Evolutionary conservation across 2,329 filamentous ascomycete genomes (phyloP), one percentile per base, ranked within the genome.

Genomic region (Metarhizium sp.): DNA sequence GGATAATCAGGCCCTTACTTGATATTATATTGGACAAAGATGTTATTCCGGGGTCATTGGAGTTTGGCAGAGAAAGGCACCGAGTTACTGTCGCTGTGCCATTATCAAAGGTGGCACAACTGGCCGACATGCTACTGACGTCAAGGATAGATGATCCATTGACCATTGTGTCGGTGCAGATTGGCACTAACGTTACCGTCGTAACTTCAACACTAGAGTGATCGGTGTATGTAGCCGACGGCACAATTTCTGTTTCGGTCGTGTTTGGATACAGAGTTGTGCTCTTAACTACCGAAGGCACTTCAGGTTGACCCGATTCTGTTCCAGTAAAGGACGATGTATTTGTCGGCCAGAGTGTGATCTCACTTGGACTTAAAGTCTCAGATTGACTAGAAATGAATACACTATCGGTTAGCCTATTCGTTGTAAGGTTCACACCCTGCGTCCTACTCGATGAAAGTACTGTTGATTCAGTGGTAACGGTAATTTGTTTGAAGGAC

Each of bases 391-490:
- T 16, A 20, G 45, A 48, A 16, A 13, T 30, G 30, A 30, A 30
- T 32, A 47, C 6, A 54, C 25, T 8, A 40, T 51, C 50, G 47
- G 45, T 34, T 47, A n/a, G 34, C 45, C 38, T 48, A 20, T 20
- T 3, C 13, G 40, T 51, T 13, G 55, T 54, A 3, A 18, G 4
- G 51, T 54, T 54, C 32, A 47, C 14, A n/a, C 36, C 25, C 10
- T 32, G 42, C 14, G 51, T 47, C 18, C 4, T n/a, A 20, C 30
- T 42, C 10, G 40, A 45, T 10, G n/a, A 18, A 14, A 10, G 10
- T 32, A n/a, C 38, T 5, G 47, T 51, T 18, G 52, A 36, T 42
- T 36, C 36, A 11, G 48, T 57, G n/a, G 55, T 51, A 16, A 51
- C 6, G 8, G 52, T 36, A 14, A 18, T 25, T 45, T 36, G 40